Evolutionary conservation across 2,329 filamentous ascomycete species (phyloP).

Genomic region (Chalara sp.): DNA sequence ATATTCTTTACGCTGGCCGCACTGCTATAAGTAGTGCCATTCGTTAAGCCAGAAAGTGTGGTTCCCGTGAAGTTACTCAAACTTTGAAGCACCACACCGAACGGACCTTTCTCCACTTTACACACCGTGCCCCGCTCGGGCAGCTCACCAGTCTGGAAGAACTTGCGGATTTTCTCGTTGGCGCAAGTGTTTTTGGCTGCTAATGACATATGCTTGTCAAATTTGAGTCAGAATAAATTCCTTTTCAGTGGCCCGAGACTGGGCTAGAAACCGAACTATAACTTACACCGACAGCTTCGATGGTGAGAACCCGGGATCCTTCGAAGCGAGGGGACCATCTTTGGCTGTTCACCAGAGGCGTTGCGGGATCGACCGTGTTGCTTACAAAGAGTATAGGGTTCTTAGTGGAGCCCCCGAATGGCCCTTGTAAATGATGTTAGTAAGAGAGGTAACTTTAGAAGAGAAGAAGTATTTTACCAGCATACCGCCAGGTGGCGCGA

Average conservation of each 20-base stretch:
- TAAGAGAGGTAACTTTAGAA: neutral
- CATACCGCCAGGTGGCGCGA: slow-evolving; percentile 18
- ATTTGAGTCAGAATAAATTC: neutral
- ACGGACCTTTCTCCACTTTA: slow-evolving; percentile 10
- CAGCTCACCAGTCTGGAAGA: slow-evolving; percentile 8
- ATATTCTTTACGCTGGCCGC: too few relatives aligned
- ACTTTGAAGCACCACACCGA: neutral
- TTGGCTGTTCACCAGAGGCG: slow-evolving; percentile 21
- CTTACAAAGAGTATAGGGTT: slow-evolving; percentile 29
- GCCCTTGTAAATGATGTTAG: slow-evolving; percentile 10
- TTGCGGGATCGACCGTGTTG: slow-evolving; percentile 27
- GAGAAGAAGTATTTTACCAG: slow-evolving; percentile 7
- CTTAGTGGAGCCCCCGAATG: slow-evolving; percentile 26
- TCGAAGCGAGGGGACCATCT: slow-evolving; percentile 30
- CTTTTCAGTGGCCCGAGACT: neutral
- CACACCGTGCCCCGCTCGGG: slow-evolving; percentile 7
- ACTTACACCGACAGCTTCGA: slow-evolving; percentile 43
- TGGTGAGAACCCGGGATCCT: slow-evolving; percentile 37
- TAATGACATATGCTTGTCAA: slow-evolving; percentile 5
- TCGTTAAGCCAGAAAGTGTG: too few relatives aligned
- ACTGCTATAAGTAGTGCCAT: too few relatives aligned
- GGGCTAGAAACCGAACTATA: slow-evolving; percentile 15
- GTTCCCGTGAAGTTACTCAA: neutral
- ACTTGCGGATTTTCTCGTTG: slow-evolving; percentile 8
- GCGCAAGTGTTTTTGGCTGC: slow-evolving; percentile 7